Evolutionary conservation across 306 rosid genomes (phyloP).

Genomic region (Acacia confusa): DNA sequence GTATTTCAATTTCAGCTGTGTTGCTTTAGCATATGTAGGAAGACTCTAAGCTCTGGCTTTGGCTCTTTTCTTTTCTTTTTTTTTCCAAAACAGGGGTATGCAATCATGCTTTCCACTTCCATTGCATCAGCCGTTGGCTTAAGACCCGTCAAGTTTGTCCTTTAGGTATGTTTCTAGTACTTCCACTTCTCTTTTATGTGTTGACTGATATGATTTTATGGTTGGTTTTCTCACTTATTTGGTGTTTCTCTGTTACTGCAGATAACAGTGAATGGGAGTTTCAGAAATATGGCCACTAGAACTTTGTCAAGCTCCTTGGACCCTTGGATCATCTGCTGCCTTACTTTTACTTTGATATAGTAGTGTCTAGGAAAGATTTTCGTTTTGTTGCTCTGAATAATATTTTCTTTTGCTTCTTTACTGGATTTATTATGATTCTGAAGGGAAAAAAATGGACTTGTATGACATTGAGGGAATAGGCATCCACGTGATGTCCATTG

Average conservation of each 20-base stretch:
- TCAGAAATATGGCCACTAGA: slow-evolving; percentile 93
- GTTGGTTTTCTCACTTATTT: slow-evolving; percentile 2
- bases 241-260: slow-evolving; percentile 34
- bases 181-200: slow-evolving; percentile 14
- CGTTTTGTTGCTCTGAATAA: slow-evolving; percentile 1
- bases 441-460: not conserved
- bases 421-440: not conserved
- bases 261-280: slow-evolving; percentile 97
- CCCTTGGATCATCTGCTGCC: slow-evolving; percentile 11
- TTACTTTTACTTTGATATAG: not conserved
- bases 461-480: not conserved
- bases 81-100: slow-evolving; percentile 40
- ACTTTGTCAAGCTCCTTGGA: not conserved
- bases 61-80: slow-evolving; percentile 15
- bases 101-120: slow-evolving; percentile 93
- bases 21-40: not conserved
- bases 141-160: slow-evolving; percentile 97
- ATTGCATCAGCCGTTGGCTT: slow-evolving; percentile 94
- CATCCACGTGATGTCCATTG: not conserved
- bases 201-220: slow-evolving; percentile 12
- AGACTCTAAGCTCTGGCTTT: slow-evolving; percentile 18
- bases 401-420: slow-evolving; percentile 10
- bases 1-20: too few relatives aligned
- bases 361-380: not conserved
- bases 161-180: slow-evolving; percentile 48